Percentiles rank a stretch among this genome's conserved stretches.
Evolutionary conservation across 1,139 yeast species (phyloP).

Genomic region (Candida smagusa): DNA sequence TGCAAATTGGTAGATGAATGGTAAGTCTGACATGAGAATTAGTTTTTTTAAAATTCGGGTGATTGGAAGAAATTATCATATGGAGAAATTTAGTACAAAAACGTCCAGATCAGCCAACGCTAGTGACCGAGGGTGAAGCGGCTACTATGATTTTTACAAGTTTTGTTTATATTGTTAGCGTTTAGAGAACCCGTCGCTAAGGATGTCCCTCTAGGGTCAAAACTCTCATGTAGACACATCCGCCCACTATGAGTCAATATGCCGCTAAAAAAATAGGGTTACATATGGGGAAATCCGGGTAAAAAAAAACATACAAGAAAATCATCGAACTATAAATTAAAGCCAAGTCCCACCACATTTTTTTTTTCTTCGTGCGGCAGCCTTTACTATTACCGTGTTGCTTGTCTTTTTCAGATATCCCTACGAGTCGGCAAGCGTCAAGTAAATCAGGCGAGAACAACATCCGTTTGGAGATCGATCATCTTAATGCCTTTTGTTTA

Average conservation of each 20-base stretch:
- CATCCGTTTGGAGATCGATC: conserved; percentile 40
- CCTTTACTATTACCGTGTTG: conserved; percentile 57
- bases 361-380: conserved; percentile 49
- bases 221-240: not conserved
- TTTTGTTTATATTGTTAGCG: no score
- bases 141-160: no score
- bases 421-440: conserved; percentile 57
- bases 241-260: not conserved
- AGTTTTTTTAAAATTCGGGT: not conserved
- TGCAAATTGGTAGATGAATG: conserved; percentile 85
- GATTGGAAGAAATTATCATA: conserved; percentile 3
- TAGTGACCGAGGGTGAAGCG: no score
- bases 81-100: not conserved
- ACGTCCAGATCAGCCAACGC: no score
- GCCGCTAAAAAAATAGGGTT: not conserved
- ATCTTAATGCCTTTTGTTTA: conserved; percentile 48
- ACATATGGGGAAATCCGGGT: conserved; percentile 10
- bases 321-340: conserved; percentile 1
- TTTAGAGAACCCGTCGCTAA: no score
- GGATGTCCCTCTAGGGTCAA: no score
- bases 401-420: conserved; percentile 49
- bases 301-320: conserved; percentile 3
- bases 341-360: not conserved
- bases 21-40: conserved; percentile 43
- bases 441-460: conserved; percentile 50